phyloP scores from a whole-genome alignment of 139 green algal species.

The Axilococcus clingmanii region DNA sequence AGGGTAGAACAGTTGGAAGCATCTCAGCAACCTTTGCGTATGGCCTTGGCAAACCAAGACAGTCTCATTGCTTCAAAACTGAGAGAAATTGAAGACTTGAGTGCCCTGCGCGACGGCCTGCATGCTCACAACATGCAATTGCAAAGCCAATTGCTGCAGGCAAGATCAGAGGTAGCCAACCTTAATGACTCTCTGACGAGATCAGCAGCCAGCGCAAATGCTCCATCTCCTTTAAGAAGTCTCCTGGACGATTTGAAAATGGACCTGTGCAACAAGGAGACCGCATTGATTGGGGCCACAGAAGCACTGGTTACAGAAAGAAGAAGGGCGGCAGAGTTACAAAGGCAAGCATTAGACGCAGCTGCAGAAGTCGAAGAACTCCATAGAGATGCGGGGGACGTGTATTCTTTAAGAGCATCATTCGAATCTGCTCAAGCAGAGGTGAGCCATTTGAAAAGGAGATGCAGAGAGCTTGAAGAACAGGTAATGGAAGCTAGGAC shows the following conservation, averaged over 20 bases:
- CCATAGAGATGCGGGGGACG: conserved; percentile 10
- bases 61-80: too few relatives aligned
- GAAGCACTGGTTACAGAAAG: conserved; percentile 18
- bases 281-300: conserved; percentile 1
- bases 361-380: conserved; percentile 24
- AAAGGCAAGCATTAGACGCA: conserved; percentile 22
- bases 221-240: conserved; percentile 1
- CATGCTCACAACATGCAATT: too few relatives aligned
- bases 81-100: too few relatives aligned
- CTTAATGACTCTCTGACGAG: conserved; percentile 7
- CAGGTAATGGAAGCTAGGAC: neutral
- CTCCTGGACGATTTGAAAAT: neutral
- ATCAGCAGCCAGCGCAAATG: too few relatives aligned
- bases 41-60: too few relatives aligned
- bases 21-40: too few relatives aligned
- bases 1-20: too few relatives aligned
- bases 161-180: neutral
- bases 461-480: neutral
- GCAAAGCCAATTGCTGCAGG: too few relatives aligned
- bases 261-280: conserved; percentile 17
- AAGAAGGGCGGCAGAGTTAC: conserved; percentile 1
- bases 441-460: conserved; percentile 1
- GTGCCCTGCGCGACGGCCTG: too few relatives aligned
- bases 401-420: neutral
- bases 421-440: conserved; percentile 1